phyloP scores from a whole-genome alignment of 179 eudicot genomes.

The Heliamphora pulchella region DNA sequence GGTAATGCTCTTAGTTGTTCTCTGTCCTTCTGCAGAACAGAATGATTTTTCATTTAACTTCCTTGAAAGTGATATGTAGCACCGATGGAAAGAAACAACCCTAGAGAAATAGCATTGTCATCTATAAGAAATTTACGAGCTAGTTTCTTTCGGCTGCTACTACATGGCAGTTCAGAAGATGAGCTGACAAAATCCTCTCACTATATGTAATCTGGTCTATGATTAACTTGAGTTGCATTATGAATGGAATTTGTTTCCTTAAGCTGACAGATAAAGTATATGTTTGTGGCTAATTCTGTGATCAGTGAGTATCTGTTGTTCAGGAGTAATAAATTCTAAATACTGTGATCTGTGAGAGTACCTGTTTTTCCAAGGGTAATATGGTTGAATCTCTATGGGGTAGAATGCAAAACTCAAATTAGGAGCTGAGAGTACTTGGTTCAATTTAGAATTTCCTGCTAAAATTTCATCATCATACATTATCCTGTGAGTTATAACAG shows the following conservation, averaged over 20 bases:
- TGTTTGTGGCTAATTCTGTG: no score
- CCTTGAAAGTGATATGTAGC: neutral
- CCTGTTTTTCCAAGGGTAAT: no score
- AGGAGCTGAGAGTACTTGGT: no score
- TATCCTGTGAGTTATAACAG: no score
- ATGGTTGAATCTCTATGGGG: no score
- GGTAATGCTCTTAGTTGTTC: conserved; percentile 31
- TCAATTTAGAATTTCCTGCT: no score
- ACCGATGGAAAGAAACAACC: neutral
- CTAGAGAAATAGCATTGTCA: conserved; percentile 8
- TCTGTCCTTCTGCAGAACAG: neutral
- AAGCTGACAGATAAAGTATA: neutral
- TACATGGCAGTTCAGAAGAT: neutral
- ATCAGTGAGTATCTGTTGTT: no score
- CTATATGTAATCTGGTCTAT: neutral
- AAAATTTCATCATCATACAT: no score
- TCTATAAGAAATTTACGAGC: neutral
- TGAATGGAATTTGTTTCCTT: neutral
- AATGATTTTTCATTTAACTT: neutral
- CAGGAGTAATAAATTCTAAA: no score
- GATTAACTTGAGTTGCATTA: neutral
- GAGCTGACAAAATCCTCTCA: neutral
- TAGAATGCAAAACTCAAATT: no score
- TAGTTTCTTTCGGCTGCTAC: no score
- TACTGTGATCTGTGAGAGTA: neutral